Conservation (phyloP, 257 asterid species). For the Asclepias syriaca region DNA sequence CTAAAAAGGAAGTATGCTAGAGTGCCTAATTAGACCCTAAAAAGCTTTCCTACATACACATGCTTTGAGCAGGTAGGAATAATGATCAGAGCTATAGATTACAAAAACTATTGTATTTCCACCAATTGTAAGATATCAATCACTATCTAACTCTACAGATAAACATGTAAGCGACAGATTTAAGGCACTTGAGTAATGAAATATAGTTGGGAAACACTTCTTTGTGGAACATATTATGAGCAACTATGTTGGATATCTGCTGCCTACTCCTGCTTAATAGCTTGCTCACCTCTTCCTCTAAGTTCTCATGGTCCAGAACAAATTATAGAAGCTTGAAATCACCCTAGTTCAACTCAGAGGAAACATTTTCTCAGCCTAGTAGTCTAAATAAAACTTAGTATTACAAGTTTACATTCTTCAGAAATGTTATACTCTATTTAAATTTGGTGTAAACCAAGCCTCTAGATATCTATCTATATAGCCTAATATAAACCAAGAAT, state of each 20-base stretch:
- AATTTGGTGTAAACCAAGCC: neutral
- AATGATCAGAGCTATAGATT: neutral
- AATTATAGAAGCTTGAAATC: neutral
- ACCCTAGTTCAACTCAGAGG: neutral
- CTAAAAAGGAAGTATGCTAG: constrained; percentile 3
- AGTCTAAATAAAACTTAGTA: neutral
- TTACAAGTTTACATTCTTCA: neutral
- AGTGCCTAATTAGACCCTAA: neutral
- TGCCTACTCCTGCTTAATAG: neutral
- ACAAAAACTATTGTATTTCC: neutral
- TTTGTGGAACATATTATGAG: neutral
- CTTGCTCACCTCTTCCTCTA: neutral
- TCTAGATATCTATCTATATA: neutral
- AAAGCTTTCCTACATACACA: neutral
- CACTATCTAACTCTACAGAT: neutral
- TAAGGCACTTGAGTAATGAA: neutral
- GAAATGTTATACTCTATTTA: neutral
- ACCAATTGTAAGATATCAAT: constrained; percentile 4
- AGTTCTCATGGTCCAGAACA: neutral
- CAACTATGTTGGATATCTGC: neutral
- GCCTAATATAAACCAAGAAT: neutral
- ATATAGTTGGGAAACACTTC: neutral
- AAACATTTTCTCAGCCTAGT: neutral
- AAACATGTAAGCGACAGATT: neutral
- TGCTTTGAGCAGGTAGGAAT: neutral